These are phyloP conservation scores for Suillus americanus DNA, from an alignment of 768 basidiomycete genomes.

Conservation along the genomic window DNA sequence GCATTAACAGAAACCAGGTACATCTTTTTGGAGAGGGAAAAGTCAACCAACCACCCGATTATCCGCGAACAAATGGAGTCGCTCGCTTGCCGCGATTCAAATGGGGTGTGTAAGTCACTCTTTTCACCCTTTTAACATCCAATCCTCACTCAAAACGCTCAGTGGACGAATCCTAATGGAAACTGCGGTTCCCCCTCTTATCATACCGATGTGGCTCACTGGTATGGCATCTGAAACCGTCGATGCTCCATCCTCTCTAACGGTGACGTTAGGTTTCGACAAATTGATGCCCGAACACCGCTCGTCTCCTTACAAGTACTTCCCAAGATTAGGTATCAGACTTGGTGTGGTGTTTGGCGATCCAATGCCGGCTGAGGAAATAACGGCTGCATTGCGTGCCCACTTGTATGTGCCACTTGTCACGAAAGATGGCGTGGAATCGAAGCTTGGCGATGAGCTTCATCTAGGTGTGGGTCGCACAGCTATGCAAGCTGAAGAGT, in stretches of 20 bases:
- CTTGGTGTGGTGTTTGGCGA: slow-evolving; percentile 81
- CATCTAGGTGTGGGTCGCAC: slow-evolving; percentile 7
- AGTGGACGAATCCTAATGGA: slow-evolving; percentile 87
- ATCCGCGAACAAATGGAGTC: slow-evolving; percentile 42
- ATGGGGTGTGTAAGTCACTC: slow-evolving; percentile 85
- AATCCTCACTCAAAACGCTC: slow-evolving; percentile 7
- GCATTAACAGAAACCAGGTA: slow-evolving; percentile 46
- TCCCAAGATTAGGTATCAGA: slow-evolving; percentile 60
- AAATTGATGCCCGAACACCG: slow-evolving; percentile 89
- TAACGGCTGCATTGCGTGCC: slow-evolving; percentile 26
- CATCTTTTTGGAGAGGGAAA: slow-evolving; percentile 92
- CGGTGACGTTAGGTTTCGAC: slow-evolving; percentile 61
- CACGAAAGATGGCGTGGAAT: slow-evolving; percentile 16
- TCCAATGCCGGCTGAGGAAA: slow-evolving; percentile 52
- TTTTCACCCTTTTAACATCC: neutral
- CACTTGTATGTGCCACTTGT: slow-evolving; percentile 7
- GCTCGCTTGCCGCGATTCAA: slow-evolving; percentile 75
- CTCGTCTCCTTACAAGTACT: slow-evolving; percentile 66
- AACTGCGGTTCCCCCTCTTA: slow-evolving; percentile 58
- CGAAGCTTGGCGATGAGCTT: neutral
- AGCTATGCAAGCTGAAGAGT: slow-evolving; percentile 8
- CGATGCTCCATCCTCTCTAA: neutral
- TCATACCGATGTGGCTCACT: slow-evolving; percentile 95
- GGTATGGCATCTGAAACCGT: slow-evolving; percentile 36
- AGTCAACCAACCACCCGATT: slow-evolving; percentile 70